Percentiles rank a stretch among this genome's conserved stretches.
Conservation (phyloP, 1,284 basidiomycete species). For the Moniliella sp. region DNA sequence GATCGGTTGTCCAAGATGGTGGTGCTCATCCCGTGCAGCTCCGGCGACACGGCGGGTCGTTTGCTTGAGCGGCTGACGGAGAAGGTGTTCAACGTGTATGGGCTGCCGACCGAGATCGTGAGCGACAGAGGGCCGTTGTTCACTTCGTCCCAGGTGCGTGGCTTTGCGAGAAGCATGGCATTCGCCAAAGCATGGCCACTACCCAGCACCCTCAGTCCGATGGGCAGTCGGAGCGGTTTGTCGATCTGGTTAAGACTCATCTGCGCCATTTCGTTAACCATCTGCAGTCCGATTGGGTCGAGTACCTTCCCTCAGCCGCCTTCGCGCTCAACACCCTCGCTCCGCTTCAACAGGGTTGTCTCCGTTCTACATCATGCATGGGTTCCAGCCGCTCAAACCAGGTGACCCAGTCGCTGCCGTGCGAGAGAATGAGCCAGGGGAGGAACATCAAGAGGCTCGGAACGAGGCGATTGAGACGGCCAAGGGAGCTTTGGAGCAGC, state of each 20-base stretch:
- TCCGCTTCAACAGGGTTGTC: not conserved
- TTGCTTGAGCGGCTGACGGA: conserved; percentile 14
- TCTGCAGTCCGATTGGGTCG: conserved; percentile 6
- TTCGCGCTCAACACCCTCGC: conserved; percentile 2
- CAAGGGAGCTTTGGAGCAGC: too few species aligned
- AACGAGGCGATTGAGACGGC: too few species aligned
- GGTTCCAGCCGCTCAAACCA: conserved; percentile 2
- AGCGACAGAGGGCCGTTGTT: conserved; percentile 35
- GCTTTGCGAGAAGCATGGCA: conserved; percentile 8
- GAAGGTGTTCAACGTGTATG: conserved; percentile 27
- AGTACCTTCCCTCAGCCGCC: conserved; percentile 1
- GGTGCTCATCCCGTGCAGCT: conserved; percentile 41
- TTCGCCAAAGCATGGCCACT: conserved; percentile 25
- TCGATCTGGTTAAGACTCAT: too few species aligned
- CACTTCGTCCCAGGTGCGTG: conserved; percentile 24
- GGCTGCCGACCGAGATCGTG: conserved; percentile 31
- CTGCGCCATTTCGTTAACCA: conserved; percentile 11
- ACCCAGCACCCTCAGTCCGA: conserved; percentile 35
- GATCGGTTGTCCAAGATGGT: conserved; percentile 34
- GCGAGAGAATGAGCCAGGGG: too few species aligned
- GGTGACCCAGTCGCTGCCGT: too few species aligned
- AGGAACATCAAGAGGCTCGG: too few species aligned
- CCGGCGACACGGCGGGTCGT: conserved; percentile 19
- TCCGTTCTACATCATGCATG: conserved; percentile 1
- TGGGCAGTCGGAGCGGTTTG: too few species aligned